Percentiles rank a stretch among this genome's conserved stretches.
Conservation (phyloP, 148 eudicot genomes). For the Chenopodium suecicum region DNA sequence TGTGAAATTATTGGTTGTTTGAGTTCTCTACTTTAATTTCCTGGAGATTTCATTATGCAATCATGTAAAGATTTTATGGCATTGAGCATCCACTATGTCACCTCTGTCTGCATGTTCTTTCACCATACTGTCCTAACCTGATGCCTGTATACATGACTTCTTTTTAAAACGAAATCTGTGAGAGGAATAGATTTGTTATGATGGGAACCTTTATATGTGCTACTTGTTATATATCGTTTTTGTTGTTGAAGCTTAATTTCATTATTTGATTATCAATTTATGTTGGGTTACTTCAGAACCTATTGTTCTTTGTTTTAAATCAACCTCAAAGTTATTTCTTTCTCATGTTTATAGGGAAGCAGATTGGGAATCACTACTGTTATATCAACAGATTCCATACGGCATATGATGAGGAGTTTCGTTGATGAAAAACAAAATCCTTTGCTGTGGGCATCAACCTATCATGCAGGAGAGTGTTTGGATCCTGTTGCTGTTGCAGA, state of each 20-base stretch:
- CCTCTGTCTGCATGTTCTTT: background rate
- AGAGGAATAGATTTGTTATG: background rate
- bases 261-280: background rate
- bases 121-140: background rate
- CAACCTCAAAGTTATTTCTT: background rate
- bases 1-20: background rate
- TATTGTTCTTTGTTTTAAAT: background rate
- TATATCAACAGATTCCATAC: constrained; percentile 89
- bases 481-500: constrained; percentile 92
- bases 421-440: constrained; percentile 93
- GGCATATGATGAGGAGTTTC: constrained; percentile 99
- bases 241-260: background rate
- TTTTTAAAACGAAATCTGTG: background rate
- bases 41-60: background rate
- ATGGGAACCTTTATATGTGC: background rate
- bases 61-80: background rate
- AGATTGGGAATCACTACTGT: constrained; percentile 96
- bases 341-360: constrained; percentile 60
- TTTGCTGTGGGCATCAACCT: constrained; percentile 93
- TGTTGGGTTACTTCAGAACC: background rate
- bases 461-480: constrained; percentile 88
- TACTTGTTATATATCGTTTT: background rate
- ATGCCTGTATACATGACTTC: background rate
- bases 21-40: background rate
- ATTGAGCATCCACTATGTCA: background rate